Evolutionary conservation across 2,329 filamentous ascomycete species (phyloP).

Genomic region (Fusarium vanettenii): DNA sequence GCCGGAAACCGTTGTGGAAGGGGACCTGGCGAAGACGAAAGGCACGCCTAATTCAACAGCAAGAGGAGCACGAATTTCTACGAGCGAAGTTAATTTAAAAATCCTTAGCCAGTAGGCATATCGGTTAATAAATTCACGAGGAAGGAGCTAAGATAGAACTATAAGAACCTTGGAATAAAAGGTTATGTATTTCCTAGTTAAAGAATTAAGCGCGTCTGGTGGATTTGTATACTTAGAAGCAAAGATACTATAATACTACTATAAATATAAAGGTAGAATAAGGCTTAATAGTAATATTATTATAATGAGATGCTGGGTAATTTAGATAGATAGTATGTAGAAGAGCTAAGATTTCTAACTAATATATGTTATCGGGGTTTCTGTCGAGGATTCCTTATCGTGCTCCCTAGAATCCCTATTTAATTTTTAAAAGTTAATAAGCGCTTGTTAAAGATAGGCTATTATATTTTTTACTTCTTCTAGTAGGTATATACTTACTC

Average conservation of each 20-base stretch:
- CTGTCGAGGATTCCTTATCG: not conserved
- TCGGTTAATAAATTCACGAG: not conserved
- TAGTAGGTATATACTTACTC: not conserved
- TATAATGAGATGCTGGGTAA: not conserved
- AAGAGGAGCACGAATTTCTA: not conserved
- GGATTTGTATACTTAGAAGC: not conserved
- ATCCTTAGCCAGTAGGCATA: not conserved
- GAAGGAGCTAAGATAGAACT: not conserved
- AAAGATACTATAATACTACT: not conserved
- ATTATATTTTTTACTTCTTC: not conserved
- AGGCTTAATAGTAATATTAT: not conserved
- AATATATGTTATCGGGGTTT: not conserved
- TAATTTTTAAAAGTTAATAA: not conserved
- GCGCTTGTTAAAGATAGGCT: not conserved
- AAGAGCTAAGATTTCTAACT: not conserved
- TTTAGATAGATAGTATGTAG: not conserved
- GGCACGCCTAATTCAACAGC: not conserved
- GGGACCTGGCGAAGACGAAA: not conserved
- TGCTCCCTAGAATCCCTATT: not conserved
- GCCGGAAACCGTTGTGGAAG: not conserved
- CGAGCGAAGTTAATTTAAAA: not conserved
- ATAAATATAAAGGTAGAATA: not conserved
- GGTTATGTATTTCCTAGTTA: not conserved
- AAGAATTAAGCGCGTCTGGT: not conserved
- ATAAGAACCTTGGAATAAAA: not conserved